Percentiles rank a stretch among this genome's conserved stretches.
phyloP scores from a whole-genome alignment of 352 stramenopile species.

The Phytophthora foliorum region DNA sequence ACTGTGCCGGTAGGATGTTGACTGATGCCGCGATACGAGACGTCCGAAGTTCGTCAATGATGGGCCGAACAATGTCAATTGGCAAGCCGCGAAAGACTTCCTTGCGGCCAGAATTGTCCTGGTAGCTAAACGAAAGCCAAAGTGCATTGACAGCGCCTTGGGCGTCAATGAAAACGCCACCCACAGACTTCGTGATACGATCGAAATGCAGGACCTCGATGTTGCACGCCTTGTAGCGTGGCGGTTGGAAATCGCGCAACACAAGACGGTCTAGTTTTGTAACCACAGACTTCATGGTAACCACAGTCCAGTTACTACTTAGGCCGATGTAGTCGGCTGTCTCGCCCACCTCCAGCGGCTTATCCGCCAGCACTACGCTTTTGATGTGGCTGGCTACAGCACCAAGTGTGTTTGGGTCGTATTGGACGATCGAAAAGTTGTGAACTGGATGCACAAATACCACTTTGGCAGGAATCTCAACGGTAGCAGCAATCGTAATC shows the following conservation, averaged over 20 bases:
- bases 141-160: conserved; percentile 78
- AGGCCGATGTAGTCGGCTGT: conserved; percentile 86
- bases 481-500: conserved; percentile 89
- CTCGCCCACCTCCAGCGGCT: conserved; percentile 77
- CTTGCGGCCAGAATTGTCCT: conserved; percentile 77
- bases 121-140: conserved; percentile 91
- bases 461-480: conserved; percentile 89
- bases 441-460: conserved; percentile 94
- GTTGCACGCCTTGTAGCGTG: conserved; percentile 86
- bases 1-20: conserved; percentile 74
- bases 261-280: conserved; percentile 88
- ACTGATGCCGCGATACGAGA: conserved; percentile 58
- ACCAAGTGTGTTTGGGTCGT: conserved; percentile 81
- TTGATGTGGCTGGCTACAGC: conserved; percentile 69
- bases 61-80: conserved; percentile 70
- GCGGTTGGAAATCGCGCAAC: conserved; percentile 87
- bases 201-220: conserved; percentile 91
- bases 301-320: conserved; percentile 89
- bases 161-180: conserved; percentile 86
- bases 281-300: conserved; percentile 88
- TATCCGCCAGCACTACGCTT: conserved; percentile 68
- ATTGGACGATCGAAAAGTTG: conserved; percentile 93
- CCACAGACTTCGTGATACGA: conserved; percentile 88
- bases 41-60: conserved; percentile 65
- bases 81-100: conserved; percentile 88